phyloP scores from a whole-genome alignment of 805 yeast species.

The Kazachstania taianensis region DNA sequence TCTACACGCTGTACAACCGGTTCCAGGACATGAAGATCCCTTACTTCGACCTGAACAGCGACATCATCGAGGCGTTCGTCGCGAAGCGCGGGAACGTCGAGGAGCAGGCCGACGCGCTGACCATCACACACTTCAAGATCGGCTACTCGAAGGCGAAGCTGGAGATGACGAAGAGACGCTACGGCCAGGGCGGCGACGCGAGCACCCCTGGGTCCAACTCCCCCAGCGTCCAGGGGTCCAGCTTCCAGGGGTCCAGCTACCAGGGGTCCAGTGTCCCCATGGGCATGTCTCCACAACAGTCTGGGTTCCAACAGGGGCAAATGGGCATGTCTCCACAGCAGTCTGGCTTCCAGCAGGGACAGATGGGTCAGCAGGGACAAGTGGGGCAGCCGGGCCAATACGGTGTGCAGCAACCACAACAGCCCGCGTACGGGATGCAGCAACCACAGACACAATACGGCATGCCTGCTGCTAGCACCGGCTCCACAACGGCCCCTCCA shows the following conservation, averaged over 20 bases:
- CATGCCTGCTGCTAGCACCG: not conserved
- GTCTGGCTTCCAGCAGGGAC: not conserved
- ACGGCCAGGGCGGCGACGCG: slow-evolving; percentile 35
- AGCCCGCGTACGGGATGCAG: not conserved
- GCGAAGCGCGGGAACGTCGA: slow-evolving; percentile 85
- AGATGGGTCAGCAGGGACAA: not conserved
- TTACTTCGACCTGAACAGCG: slow-evolving; percentile 79
- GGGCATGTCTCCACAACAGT: not conserved
- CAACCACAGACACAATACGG: not conserved
- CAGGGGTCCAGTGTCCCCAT: not conserved
- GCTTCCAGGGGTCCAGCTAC: not conserved
- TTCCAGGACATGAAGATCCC: slow-evolving; percentile 97
- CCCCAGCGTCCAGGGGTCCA: not conserved
- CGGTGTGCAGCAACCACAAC: slow-evolving; percentile 1
- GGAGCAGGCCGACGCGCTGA: slow-evolving; percentile 79
- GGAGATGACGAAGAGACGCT: slow-evolving; percentile 73
- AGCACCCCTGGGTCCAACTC: slow-evolving; percentile 13
- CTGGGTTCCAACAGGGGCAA: slow-evolving; percentile 3
- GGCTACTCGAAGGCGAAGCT: slow-evolving; percentile 81
- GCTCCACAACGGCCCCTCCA: slow-evolving; percentile 1
- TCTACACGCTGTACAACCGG: slow-evolving; percentile 79
- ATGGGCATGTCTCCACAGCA: not conserved
- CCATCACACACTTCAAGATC: slow-evolving; percentile 81
- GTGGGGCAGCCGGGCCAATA: not conserved
- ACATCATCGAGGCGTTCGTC: slow-evolving; percentile 69